These are phyloP conservation scores for Eucalyptus viminalis DNA, from an alignment of 345 rosid species.

Conservation along the genomic window DNA sequence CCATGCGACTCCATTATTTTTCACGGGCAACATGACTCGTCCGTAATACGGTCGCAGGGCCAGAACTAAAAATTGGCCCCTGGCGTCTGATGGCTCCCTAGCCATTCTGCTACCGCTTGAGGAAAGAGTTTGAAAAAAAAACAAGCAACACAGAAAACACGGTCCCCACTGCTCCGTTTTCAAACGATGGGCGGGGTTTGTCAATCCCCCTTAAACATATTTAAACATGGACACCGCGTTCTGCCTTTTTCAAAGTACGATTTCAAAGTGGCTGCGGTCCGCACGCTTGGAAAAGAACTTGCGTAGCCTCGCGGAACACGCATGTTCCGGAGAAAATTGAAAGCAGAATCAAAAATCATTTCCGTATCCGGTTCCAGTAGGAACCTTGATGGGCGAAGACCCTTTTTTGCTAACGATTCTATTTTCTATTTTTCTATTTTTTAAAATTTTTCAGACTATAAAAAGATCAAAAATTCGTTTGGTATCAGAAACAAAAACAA, in stretches of 20 bases:
- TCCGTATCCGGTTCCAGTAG: fast-evolving
- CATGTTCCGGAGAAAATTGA: fast-evolving
- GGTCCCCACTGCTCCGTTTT: background rate
- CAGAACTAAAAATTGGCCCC: background rate
- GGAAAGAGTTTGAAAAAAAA: background rate
- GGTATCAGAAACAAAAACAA: no score
- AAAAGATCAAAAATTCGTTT: no score
- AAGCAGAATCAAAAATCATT: background rate
- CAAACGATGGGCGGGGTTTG: background rate
- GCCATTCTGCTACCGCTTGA: background rate
- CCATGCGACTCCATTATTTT: background rate
- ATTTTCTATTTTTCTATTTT: no score
- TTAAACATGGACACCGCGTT: background rate
- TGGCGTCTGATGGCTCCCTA: background rate
- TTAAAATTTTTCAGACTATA: no score
- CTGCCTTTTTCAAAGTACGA: background rate
- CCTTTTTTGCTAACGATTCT: background rate
- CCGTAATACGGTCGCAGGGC: background rate
- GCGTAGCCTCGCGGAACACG: background rate
- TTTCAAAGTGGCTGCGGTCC: no score
- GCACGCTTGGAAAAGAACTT: no score
- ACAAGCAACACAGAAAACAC: background rate
- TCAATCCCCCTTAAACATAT: background rate
- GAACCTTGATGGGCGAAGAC: background rate
- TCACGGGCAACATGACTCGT: background rate